phyloP scores from a whole-genome alignment of 2,329 filamentous ascomycete genomes.

The Chrysoporthe cubensis region DNA sequence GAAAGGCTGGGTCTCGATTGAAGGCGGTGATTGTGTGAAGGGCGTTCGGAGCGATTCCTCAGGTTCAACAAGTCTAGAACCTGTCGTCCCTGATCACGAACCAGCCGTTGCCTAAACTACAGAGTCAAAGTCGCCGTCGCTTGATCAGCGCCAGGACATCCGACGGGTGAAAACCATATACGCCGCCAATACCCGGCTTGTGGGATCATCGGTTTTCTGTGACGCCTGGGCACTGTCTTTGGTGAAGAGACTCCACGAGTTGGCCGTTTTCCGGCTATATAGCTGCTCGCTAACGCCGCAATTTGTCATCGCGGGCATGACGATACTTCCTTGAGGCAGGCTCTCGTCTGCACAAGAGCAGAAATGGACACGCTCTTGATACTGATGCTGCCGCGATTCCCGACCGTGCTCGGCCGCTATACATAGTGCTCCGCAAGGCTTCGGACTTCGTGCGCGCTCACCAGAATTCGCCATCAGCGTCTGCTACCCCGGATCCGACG shows the following conservation, averaged over 20 bases:
- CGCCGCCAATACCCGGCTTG: background rate
- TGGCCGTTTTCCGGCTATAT: background rate
- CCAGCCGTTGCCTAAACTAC: background rate
- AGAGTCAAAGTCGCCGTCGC: background rate
- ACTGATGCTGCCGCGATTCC: background rate
- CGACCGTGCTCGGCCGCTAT: background rate
- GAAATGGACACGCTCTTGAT: background rate
- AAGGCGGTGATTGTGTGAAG: background rate
- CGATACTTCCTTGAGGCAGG: background rate
- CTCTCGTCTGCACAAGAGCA: background rate
- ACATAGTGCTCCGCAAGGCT: background rate
- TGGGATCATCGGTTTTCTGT: background rate
- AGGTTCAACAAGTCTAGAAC: background rate
- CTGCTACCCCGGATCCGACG: background rate
- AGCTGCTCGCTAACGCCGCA: background rate
- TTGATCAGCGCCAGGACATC: background rate
- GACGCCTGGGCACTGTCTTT: background rate
- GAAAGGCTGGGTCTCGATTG: too few species aligned
- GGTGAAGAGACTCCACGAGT: background rate
- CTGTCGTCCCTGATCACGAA: background rate
- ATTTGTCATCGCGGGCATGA: background rate
- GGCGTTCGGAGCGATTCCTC: background rate
- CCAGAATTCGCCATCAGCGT: background rate
- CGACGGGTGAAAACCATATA: background rate
- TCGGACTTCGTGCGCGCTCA: background rate